A percentile compares a stretch with the other conserved stretches of the same genome.
These are phyloP conservation scores for Agastache rugosa DNA, from an alignment of 257 asterid genomes.

Conservation along the genomic window DNA sequence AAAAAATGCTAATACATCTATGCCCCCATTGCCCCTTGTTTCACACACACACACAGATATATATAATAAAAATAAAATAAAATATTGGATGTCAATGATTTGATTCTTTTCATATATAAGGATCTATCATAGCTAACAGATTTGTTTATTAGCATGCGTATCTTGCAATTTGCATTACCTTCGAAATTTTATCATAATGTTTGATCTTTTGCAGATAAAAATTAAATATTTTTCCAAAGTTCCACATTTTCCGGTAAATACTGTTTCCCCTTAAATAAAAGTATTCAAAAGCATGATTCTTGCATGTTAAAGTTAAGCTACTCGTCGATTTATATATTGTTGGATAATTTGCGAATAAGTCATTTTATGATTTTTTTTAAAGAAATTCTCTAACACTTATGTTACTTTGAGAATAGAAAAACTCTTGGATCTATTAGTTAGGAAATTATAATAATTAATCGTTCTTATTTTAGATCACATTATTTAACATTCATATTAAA, in stretches of 20 bases:
- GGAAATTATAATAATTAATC: no score
- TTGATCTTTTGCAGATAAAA: not conserved
- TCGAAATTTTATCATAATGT: not conserved
- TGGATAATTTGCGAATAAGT: not conserved
- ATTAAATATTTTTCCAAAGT: not conserved
- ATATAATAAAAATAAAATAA: not conserved
- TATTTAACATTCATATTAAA: no score
- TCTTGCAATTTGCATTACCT: constrained; percentile 13
- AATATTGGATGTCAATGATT: constrained; percentile 27
- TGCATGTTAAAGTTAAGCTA: not conserved
- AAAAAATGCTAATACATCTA: no score
- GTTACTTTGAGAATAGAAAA: no score
- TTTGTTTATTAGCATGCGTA: constrained; percentile 20
- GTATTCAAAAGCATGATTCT: constrained; percentile 5
- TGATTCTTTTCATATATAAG: constrained; percentile 35
- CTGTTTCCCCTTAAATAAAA: not conserved
- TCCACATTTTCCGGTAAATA: not conserved
- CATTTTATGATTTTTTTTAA: not conserved
- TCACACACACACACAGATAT: constrained; percentile 11
- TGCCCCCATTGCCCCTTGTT: not conserved
- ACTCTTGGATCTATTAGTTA: no score
- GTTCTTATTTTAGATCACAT: not conserved
- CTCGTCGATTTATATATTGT: not conserved
- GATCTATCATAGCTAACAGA: not conserved
- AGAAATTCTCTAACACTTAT: no score